Conservation (phyloP, 306 rosid genomes). For the Pyrus bretschneideri region DNA sequence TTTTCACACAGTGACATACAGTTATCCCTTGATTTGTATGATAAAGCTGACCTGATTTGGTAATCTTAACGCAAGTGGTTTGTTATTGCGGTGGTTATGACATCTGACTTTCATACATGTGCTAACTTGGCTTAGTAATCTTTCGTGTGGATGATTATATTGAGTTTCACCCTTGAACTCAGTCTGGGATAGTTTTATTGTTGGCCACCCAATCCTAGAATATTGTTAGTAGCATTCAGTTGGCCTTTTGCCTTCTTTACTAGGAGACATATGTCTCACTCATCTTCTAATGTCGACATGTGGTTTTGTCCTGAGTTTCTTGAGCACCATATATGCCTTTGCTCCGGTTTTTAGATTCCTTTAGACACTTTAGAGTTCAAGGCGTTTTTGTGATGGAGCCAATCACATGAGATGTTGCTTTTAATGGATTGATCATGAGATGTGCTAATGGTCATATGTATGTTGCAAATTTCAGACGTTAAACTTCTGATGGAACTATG, state of each 20-base stretch:
- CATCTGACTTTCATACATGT: not conserved
- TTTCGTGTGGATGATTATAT: not conserved
- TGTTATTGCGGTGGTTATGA: not conserved
- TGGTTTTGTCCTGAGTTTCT: not conserved
- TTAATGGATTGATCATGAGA: not conserved
- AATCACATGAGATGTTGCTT: not conserved
- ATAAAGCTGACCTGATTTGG: not conserved
- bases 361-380: not conserved
- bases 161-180: not conserved
- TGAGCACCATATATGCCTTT: not conserved
- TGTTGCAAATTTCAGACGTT: slow-evolving; percentile 52
- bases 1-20: not conserved
- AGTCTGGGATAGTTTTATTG: not conserved
- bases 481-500: slow-evolving; percentile 45
- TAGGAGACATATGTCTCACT: not conserved
- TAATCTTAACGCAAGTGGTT: not conserved
- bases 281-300: not conserved
- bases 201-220: not conserved
- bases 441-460: not conserved
- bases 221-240: no score
- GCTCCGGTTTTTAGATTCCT: not conserved
- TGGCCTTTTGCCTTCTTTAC: not conserved
- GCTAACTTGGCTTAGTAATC: not conserved
- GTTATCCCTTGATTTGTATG: not conserved
- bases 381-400: not conserved